Evolutionary conservation across 2,329 filamentous ascomycete genomes (phyloP), one percentile per base, ranked within the genome.

Genomic region (Monilinia vaccinii-corymbosi): DNA sequence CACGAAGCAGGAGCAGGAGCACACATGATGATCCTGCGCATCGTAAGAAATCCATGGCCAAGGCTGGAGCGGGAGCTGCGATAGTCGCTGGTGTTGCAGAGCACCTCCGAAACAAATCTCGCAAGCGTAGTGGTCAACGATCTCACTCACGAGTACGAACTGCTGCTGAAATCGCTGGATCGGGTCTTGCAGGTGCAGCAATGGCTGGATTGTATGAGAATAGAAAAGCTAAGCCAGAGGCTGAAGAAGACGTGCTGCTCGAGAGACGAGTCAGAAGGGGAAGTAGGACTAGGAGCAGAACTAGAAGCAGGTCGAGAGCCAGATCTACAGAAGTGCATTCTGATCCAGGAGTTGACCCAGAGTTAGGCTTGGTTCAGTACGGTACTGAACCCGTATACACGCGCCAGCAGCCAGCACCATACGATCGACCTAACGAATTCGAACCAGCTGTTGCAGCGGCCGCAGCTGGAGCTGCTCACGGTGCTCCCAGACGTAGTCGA

Each of bases 281-380:
- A 23, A 46, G 58, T 49, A 72, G 63, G 71, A 71, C 51, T 53
- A 62, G 64, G 51, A 63, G 60, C 47, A 73, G 69, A 42, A 42
- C 58, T 59, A 72, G 63, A 72, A 71, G 68, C 58, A 61, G 68
- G 65, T 75, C 73, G 57, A 76, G 78, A 72, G 79, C 77, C 75
- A 79, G 78, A 74, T 82, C 81, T 66, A 68, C 68, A 61, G 73
- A 72, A 71, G 72, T 70, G 68, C 74, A 77, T 74, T 77, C 77
- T 68, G 77, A 79, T 72, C 74, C 75, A 70, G 74, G 73, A 65
- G 64, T 69, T 85, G 82, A 85, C 81, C 79, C 78, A 76, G 81
- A 84, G 75, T 76, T 85, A 83, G 83, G 82, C 75, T 78, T 85
- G 78, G 81, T 86, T 79, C 81, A 86, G 73, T 86, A 86, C 76